phyloP scores from a whole-genome alignment of 2,329 filamentous ascomycete genomes.

The Coleophoma cylindrospora region DNA sequence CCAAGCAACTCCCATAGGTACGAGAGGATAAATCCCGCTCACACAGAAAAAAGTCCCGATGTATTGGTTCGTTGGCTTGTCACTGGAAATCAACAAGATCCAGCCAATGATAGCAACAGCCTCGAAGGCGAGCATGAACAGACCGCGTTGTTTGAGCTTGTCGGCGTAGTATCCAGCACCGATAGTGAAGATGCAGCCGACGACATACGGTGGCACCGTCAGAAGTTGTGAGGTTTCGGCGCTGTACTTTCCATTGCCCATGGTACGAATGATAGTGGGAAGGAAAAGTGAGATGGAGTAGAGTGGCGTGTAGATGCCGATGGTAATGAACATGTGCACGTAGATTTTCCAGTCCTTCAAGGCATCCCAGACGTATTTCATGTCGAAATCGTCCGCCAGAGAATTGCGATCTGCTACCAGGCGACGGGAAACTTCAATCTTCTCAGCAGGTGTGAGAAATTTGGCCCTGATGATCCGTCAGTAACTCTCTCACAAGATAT shows the following conservation, averaged over 20 bases:
- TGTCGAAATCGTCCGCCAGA: slow-evolving; percentile 19
- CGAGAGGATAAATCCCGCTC: slow-evolving; percentile 36
- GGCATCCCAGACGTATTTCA: slow-evolving; percentile 31
- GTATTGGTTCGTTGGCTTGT: slow-evolving; percentile 21
- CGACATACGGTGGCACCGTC: slow-evolving; percentile 46
- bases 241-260: slow-evolving; percentile 40
- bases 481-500: no score
- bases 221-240: slow-evolving; percentile 40
- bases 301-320: slow-evolving; percentile 12
- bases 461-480: slow-evolving; percentile 23
- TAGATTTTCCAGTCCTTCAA: slow-evolving; percentile 42
- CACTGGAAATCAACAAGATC: slow-evolving; percentile 8
- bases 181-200: slow-evolving; percentile 57
- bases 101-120: slow-evolving; percentile 25
- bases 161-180: slow-evolving; percentile 51
- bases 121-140: slow-evolving; percentile 52
- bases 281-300: slow-evolving; percentile 27
- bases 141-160: slow-evolving; percentile 33
- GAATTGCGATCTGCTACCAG: slow-evolving; percentile 11
- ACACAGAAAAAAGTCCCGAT: slow-evolving; percentile 37
- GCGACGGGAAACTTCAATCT: slow-evolving; percentile 13
- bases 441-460: slow-evolving; percentile 34
- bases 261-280: slow-evolving; percentile 34
- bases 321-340: slow-evolving; percentile 11
- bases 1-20: slow-evolving; percentile 43